Percentiles rank a stretch among this genome's conserved stretches.
phyloP scores from a whole-genome alignment of 306 rosid genomes.

The Canavalia ensiformis region DNA sequence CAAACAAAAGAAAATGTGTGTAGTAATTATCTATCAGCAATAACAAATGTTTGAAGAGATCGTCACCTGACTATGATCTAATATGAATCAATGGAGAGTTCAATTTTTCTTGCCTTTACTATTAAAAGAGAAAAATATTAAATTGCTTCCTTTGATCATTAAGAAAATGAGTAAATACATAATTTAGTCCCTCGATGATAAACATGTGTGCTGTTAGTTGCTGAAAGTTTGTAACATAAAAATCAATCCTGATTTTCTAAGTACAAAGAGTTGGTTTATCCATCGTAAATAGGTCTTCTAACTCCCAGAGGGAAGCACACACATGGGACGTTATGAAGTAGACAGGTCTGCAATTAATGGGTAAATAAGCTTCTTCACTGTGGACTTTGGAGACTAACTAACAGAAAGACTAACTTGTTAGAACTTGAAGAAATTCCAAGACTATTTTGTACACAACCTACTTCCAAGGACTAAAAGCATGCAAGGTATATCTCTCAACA shows the following conservation, averaged over 20 bases:
- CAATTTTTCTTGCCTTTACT: constrained; percentile 14
- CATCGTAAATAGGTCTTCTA: neutral
- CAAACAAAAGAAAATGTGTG: neutral
- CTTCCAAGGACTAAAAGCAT: neutral
- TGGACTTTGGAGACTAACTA: neutral
- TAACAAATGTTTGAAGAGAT: neutral
- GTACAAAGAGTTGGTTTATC: neutral
- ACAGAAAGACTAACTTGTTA: neutral
- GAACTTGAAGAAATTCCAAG: neutral
- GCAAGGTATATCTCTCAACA: neutral
- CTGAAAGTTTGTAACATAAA: neutral
- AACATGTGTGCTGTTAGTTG: neutral
- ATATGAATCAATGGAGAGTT: neutral
- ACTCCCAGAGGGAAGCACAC: neutral
- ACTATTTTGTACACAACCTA: neutral
- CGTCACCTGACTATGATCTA: neutral
- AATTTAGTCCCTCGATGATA: neutral
- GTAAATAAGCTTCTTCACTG: neutral
- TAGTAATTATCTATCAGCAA: neutral
- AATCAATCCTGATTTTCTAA: neutral
- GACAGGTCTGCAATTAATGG: neutral
- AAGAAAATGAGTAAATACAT: neutral
- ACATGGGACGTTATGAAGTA: neutral
- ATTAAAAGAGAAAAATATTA: constrained; percentile 13
- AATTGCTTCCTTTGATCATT: neutral